phyloP scores from a whole-genome alignment of 2,329 filamentous ascomycete species.

The Thermochaetoides dissita region DNA sequence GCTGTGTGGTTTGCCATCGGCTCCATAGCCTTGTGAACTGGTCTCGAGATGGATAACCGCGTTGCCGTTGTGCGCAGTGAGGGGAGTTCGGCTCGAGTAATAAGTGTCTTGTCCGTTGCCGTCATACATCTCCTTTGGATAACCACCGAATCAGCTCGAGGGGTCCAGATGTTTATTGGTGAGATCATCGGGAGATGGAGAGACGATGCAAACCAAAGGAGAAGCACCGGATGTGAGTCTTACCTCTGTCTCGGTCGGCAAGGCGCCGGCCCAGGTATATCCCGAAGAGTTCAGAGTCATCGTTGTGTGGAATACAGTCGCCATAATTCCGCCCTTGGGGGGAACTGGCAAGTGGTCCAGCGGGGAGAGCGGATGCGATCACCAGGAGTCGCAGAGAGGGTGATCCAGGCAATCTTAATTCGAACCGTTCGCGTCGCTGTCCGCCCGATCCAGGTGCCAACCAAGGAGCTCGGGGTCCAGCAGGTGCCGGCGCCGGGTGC shows the following conservation, averaged over 20 bases:
- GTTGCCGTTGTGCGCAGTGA: constrained; percentile 16
- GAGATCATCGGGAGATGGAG: background rate
- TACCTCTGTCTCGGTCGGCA: constrained; percentile 24
- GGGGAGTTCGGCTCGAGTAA: constrained; percentile 7
- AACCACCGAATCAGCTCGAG: constrained; percentile 2
- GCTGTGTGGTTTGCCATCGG: constrained; percentile 23
- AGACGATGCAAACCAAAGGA: background rate
- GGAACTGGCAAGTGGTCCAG: background rate
- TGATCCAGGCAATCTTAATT: too few relatives aligned
- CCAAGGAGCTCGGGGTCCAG: too few relatives aligned
- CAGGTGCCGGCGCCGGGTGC: constrained; percentile 5
- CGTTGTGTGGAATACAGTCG: constrained; percentile 37
- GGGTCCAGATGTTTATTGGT: background rate
- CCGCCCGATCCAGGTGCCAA: too few relatives aligned
- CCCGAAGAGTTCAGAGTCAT: constrained; percentile 34
- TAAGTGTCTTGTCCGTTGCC: constrained; percentile 8
- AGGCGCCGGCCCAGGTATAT: constrained; percentile 28
- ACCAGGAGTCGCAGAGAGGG: too few relatives aligned
- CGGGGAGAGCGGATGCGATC: background rate
- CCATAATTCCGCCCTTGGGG: constrained; percentile 26
- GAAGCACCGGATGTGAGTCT: constrained; percentile 12
- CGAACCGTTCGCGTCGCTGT: background rate
- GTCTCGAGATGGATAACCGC: constrained; percentile 4
- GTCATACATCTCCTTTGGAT: constrained; percentile 11
- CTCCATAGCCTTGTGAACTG: constrained; percentile 13